A percentile compares a stretch with the other conserved stretches of the same genome.
Evolutionary conservation across 306 rosid species (phyloP).

Genomic region (Corylus avellana): DNA sequence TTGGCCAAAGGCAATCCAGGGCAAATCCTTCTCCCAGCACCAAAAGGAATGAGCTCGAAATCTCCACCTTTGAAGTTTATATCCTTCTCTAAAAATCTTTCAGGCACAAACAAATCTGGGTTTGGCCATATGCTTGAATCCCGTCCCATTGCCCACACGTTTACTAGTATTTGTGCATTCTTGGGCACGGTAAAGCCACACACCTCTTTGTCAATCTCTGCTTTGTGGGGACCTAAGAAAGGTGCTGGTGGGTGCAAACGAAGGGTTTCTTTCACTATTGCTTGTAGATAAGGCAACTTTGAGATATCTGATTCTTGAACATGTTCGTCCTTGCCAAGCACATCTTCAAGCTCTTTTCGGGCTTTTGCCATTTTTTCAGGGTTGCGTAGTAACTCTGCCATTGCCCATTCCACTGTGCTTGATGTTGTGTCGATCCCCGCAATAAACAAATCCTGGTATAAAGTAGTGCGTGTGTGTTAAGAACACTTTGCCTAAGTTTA

Average conservation of each 20-base stretch:
- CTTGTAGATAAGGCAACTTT: conserved; percentile 25
- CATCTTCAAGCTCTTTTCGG: neutral
- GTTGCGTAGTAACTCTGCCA: conserved; percentile 22
- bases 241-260: conserved; percentile 42
- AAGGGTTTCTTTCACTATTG: conserved; percentile 38
- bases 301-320: conserved; percentile 28
- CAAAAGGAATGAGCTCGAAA: conserved; percentile 42
- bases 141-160: conserved; percentile 47
- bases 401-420: conserved; percentile 25
- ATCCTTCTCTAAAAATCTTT: conserved; percentile 24
- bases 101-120: conserved; percentile 29
- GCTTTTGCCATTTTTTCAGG: conserved; percentile 1
- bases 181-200: conserved; percentile 26
- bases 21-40: conserved; percentile 44
- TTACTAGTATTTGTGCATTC: conserved; percentile 28
- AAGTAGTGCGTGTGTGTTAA: neutral
- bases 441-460: neutral
- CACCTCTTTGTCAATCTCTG: conserved; percentile 1
- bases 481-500: neutral
- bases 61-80: conserved; percentile 33
- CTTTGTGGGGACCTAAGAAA: conserved; percentile 24
- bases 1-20: conserved; percentile 37
- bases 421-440: conserved; percentile 14
- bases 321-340: neutral
- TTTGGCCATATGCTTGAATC: conserved; percentile 34